A percentile compares a stretch with the other conserved stretches of the same genome.
Conservation (phyloP, 371 early-diverging fungal genomes). For the Dichotomocladium elegans region DNA sequence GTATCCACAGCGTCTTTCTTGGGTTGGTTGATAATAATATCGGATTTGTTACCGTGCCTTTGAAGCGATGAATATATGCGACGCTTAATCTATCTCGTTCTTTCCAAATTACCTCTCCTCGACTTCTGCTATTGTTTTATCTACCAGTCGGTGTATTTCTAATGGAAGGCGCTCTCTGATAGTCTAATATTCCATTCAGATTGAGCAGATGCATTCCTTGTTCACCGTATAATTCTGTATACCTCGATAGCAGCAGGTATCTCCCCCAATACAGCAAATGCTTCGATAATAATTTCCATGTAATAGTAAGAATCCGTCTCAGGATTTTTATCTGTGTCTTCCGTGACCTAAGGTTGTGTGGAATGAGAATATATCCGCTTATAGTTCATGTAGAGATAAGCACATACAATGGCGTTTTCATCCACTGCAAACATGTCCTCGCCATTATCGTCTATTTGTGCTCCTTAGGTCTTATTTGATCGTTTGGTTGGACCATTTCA, state of each 20-base stretch:
- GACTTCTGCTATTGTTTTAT: constrained; percentile 82
- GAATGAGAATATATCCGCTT: background rate
- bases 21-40: too few species aligned
- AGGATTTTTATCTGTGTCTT: constrained; percentile 75
- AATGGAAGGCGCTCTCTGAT: constrained; percentile 70
- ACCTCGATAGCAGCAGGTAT: constrained; percentile 79
- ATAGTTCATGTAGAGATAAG: too few species aligned
- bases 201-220: too few species aligned
- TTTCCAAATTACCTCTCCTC: constrained; percentile 61
- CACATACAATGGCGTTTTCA: constrained; percentile 35
- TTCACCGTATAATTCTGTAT: constrained; percentile 2
- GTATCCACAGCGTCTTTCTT: constrained; percentile 23
- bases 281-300: constrained; percentile 81
- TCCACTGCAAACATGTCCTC: constrained; percentile 37
- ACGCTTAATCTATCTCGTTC: background rate
- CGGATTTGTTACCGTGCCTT: too few species aligned
- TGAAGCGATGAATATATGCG: background rate
- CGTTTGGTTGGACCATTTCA: background rate
- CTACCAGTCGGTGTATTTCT: constrained; percentile 85
- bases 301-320: constrained; percentile 91
- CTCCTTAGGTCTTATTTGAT: background rate
- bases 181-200: too few species aligned
- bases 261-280: constrained; percentile 71
- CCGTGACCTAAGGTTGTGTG: constrained; percentile 44
- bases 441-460: background rate